Conservation (phyloP, 179 eudicot genomes). For the Silene vulgaris region DNA sequence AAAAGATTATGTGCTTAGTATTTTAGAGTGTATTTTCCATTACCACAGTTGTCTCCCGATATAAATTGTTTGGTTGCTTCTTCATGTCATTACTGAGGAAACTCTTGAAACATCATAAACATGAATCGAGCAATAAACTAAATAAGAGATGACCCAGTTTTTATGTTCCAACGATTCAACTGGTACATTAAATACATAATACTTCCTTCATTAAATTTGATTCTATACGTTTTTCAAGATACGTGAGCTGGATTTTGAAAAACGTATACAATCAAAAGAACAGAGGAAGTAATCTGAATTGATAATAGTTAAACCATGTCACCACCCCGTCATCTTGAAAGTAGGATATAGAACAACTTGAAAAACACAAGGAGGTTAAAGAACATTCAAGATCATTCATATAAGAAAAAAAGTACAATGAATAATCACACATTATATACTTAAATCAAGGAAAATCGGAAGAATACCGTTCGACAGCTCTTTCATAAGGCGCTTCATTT, state of each 20-base stretch:
- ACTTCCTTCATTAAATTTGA: no score
- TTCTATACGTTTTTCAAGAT: no score
- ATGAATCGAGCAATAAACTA: no score
- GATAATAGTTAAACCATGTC: background rate
- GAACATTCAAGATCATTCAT: background rate
- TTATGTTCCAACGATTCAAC: background rate
- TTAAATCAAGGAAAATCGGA: background rate
- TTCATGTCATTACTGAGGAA: no score
- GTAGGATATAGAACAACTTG: background rate
- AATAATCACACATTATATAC: slow-evolving; percentile 24
- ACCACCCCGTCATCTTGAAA: background rate
- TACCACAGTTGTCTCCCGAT: no score
- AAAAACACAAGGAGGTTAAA: background rate
- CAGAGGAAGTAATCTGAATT: background rate
- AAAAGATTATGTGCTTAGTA: no score
- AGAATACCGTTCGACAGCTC: slow-evolving; percentile 77
- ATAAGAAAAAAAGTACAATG: background rate
- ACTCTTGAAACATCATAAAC: no score
- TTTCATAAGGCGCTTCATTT: slow-evolving; percentile 87
- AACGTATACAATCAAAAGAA: no score
- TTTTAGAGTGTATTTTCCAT: no score
- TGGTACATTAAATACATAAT: background rate
- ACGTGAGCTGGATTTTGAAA: no score
- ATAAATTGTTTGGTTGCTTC: no score
- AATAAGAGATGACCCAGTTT: background rate